A percentile compares a stretch with the other conserved stretches of the same genome.
Conservation (phyloP, 2,329 filamentous ascomycete genomes). For the Huntiella moniliformis region DNA sequence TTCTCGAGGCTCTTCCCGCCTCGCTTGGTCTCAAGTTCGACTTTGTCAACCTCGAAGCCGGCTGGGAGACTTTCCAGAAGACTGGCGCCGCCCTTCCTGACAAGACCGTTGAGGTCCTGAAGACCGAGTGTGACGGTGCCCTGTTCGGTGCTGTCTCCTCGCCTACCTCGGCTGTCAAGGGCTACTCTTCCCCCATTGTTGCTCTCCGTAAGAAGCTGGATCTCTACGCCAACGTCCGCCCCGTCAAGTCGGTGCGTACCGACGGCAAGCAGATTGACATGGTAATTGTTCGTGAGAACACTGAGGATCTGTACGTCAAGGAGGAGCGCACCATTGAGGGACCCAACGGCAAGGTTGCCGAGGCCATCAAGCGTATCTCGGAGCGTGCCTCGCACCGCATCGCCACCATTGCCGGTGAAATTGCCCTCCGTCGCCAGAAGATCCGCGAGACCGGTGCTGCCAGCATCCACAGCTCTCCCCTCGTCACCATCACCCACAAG, state of each 20-base stretch:
- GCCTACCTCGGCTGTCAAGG: conserved; percentile 66
- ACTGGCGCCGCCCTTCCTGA: conserved; percentile 80
- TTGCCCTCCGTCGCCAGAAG: conserved; percentile 70
- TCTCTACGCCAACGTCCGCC: conserved; percentile 92
- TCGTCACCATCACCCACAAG: conserved; percentile 97
- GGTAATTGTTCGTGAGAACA: conserved; percentile 97
- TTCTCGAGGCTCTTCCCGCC: conserved; percentile 83
- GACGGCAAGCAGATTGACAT: conserved; percentile 63
- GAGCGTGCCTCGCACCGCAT: conserved; percentile 73
- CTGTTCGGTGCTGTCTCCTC: conserved; percentile 94
- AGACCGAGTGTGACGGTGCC: conserved; percentile 82
- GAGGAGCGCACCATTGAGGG: conserved; percentile 72
- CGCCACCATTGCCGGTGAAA: conserved; percentile 82
- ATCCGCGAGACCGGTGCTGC: conserved; percentile 42
- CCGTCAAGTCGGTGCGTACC: conserved; percentile 66
- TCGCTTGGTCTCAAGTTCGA: conserved; percentile 85
- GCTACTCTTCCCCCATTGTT: conserved; percentile 93
- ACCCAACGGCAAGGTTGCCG: conserved; percentile 66
- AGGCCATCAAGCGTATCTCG: conserved; percentile 94
- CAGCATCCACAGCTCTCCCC: conserved; percentile 46
- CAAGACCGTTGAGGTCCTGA: conserved; percentile 73
- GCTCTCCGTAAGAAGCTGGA: conserved; percentile 87
- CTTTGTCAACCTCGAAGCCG: conserved; percentile 82
- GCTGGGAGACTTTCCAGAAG: conserved; percentile 82
- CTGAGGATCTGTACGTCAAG: conserved; percentile 95